Percentiles rank a stretch among this genome's conserved stretches.
Evolutionary conservation across 805 yeast species (phyloP).

Genomic region (Sugiyamaella americana): DNA sequence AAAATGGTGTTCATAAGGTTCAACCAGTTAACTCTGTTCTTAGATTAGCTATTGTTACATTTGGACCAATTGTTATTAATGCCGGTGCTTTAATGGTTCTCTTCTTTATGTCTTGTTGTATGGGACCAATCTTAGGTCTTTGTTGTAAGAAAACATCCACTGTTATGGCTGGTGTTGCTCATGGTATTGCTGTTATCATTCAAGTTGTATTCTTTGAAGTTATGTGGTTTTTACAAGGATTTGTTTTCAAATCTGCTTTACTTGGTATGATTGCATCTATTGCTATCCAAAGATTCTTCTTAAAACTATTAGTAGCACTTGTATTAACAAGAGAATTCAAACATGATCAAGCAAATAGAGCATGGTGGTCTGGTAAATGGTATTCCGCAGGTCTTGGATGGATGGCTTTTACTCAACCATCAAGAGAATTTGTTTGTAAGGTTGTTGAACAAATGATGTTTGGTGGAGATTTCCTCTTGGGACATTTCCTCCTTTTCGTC

Average conservation of each 20-base stretch:
- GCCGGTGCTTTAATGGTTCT: slow-evolving; percentile 77
- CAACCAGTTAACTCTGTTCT: slow-evolving; percentile 50
- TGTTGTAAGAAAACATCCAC: slow-evolving; percentile 98
- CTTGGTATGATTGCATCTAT: slow-evolving; percentile 80
- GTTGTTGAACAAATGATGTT: slow-evolving; percentile 90
- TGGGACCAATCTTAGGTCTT: slow-evolving; percentile 90
- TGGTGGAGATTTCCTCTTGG: slow-evolving; percentile 92
- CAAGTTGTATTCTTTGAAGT: slow-evolving; percentile 86
- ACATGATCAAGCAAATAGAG: slow-evolving; percentile 91
- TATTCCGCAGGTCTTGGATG: slow-evolving; percentile 89
- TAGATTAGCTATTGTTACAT: slow-evolving; percentile 53
- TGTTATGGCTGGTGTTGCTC: slow-evolving; percentile 91
- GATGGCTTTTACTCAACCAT: slow-evolving; percentile 92
- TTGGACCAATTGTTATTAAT: slow-evolving; percentile 88
- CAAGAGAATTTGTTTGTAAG: slow-evolving; percentile 93
- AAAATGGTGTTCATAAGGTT: slow-evolving; percentile 60
- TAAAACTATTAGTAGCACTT: slow-evolving; percentile 73
- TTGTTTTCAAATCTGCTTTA: slow-evolving; percentile 80
- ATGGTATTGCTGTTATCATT: slow-evolving; percentile 85
- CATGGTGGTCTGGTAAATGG: slow-evolving; percentile 99
- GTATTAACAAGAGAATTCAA: slow-evolving; percentile 91
- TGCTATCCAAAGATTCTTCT: slow-evolving; percentile 79
- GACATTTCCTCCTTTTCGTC: slow-evolving; percentile 79
- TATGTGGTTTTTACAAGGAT: slow-evolving; percentile 96
- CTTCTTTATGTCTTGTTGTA: slow-evolving; percentile 86